These are phyloP conservation scores for Stephania yunnanensis DNA, from an alignment of 164 flowering plant genomes.

Conservation along the genomic window DNA sequence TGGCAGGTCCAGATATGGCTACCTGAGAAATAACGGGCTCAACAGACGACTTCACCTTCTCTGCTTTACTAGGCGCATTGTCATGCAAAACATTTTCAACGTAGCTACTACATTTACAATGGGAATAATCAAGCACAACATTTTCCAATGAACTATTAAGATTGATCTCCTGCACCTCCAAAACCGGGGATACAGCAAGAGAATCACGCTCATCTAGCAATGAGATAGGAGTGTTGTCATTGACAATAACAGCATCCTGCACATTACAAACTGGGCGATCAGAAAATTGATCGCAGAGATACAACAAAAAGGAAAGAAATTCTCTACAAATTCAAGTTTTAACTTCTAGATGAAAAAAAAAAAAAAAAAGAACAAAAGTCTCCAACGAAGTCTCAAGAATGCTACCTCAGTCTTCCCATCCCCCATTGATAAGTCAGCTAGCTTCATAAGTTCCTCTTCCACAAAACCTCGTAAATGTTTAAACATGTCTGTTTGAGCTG, in stretches of 20 bases:
- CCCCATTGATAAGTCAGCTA: conserved; percentile 12
- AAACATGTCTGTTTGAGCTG: conserved; percentile 32
- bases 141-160: conserved; percentile 16
- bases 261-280: neutral
- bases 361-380: neutral
- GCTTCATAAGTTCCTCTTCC: conserved; percentile 40
- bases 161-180: conserved; percentile 3
- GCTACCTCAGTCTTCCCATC: conserved; percentile 29
- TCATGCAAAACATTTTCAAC: conserved; percentile 1
- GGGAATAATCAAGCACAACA: conserved; percentile 16
- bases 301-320: neutral
- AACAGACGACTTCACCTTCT: conserved; percentile 3
- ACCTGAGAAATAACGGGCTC: conserved; percentile 6
- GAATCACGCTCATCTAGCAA: conserved; percentile 13
- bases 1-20: conserved; percentile 12
- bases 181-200: conserved; percentile 11
- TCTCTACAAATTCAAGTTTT: neutral
- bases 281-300: neutral
- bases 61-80: conserved; percentile 17
- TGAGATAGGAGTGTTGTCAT: conserved; percentile 5
- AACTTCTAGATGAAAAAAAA: neutral
- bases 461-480: conserved; percentile 35
- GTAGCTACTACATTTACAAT: neutral
- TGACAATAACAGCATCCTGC: conserved; percentile 30
- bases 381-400: neutral